A percentile compares a stretch with the other conserved stretches of the same genome.
These are phyloP conservation scores for Hymenoscyphus fraxineus DNA, from an alignment of 2,329 filamentous ascomycete species.

Conservation along the genomic window DNA sequence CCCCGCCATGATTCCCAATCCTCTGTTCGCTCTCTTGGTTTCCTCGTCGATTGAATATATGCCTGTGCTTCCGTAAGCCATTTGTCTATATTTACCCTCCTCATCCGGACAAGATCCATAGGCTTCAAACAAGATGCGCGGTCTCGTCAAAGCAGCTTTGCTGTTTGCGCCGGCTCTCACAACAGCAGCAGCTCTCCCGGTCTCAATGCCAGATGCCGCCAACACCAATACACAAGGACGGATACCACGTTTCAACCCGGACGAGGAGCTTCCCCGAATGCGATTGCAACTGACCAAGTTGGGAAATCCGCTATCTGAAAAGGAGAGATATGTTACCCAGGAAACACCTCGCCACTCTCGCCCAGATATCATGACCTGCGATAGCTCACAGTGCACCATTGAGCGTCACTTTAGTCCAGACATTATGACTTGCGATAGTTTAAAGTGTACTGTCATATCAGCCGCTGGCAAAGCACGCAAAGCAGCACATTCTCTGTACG, in stretches of 20 bases:
- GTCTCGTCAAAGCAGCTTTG: constrained; percentile 32
- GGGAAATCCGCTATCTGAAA: constrained; percentile 41
- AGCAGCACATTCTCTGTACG: constrained; percentile 36
- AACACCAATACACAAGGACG: constrained; percentile 22
- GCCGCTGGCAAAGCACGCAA: constrained; percentile 40
- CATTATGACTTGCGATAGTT: constrained; percentile 38
- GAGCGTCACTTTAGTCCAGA: constrained; percentile 36
- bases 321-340: constrained; percentile 35
- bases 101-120: background rate
- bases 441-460: constrained; percentile 43
- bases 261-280: constrained; percentile 43
- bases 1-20: background rate
- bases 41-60: background rate
- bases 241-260: constrained; percentile 34
- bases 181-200: constrained; percentile 22
- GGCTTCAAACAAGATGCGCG: constrained; percentile 28
- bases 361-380: constrained; percentile 36
- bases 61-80: constrained; percentile 10
- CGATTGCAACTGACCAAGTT: constrained; percentile 41
- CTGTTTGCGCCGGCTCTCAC: constrained; percentile 31
- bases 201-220: constrained; percentile 20
- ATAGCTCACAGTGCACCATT: constrained; percentile 43
- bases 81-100: background rate
- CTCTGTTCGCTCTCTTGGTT: background rate
- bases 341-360: constrained; percentile 39